A percentile compares a stretch with the other conserved stretches of the same genome.
Evolutionary conservation across 306 rosid species (phyloP).

Genomic region (Malus fusca): DNA sequence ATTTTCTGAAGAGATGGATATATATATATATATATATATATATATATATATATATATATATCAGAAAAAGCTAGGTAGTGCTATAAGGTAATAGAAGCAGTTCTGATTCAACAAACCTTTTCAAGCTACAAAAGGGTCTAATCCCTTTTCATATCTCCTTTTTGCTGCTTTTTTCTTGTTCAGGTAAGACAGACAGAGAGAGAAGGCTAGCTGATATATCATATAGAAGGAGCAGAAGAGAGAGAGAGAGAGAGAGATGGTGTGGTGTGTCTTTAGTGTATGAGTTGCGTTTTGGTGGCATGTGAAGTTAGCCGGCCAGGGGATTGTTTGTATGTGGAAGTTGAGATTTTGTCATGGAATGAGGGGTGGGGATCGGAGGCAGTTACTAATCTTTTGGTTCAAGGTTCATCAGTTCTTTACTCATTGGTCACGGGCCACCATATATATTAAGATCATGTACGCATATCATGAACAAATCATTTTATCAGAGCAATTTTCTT

Average conservation of each 20-base stretch:
- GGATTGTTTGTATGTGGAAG: slow-evolving; percentile 26
- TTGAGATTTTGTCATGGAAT: slow-evolving; percentile 42
- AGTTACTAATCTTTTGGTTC: neutral
- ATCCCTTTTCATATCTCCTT: slow-evolving; percentile 4
- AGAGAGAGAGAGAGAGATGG: neutral
- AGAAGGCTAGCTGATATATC: neutral
- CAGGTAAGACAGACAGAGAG: slow-evolving; percentile 5
- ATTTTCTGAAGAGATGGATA: neutral
- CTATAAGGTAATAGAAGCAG: slow-evolving; percentile 1
- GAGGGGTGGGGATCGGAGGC: slow-evolving; percentile 18
- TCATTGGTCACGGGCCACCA: slow-evolving; percentile 29
- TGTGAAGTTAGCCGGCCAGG: slow-evolving; percentile 53
- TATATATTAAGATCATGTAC: neutral
- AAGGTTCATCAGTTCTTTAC: neutral
- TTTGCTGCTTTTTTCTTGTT: slow-evolving; percentile 6
- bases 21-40: neutral
- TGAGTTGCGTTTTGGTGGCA: slow-evolving; percentile 30
- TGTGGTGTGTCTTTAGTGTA: neutral
- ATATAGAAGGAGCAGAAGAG: neutral
- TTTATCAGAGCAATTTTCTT: neutral
- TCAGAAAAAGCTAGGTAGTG: neutral
- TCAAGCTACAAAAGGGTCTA: slow-evolving; percentile 29
- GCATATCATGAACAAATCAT: slow-evolving; percentile 20
- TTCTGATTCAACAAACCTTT: slow-evolving; percentile 14
- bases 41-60: too few relatives aligned